phyloP scores from a whole-genome alignment of 1,284 basidiomycete genomes.

The Meira miltonrushii region DNA sequence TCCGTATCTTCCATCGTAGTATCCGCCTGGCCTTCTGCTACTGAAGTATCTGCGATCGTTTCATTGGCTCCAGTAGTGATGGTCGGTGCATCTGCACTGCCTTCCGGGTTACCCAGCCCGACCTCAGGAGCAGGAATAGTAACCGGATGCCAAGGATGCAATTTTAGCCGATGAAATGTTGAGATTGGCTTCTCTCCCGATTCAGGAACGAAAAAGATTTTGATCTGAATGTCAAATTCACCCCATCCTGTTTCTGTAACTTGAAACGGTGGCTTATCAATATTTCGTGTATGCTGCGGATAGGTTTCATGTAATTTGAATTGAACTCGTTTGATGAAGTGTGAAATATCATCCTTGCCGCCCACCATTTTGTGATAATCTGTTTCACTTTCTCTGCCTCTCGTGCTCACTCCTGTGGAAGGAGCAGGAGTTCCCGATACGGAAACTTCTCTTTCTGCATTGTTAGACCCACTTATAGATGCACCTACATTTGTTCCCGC shows the following conservation, averaged over 20 bases:
- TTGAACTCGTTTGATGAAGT: constrained; percentile 71
- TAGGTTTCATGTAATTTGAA: constrained; percentile 99
- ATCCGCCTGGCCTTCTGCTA: background rate
- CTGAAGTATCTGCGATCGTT: constrained; percentile 8
- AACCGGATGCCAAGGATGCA: constrained; percentile 78
- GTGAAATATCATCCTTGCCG: constrained; percentile 49
- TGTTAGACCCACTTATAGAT: no score
- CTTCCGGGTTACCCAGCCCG: constrained; percentile 45
- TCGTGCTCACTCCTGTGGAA: constrained; percentile 27
- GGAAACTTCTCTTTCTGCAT: background rate
- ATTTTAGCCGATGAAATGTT: constrained; percentile 85
- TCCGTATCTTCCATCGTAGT: background rate
- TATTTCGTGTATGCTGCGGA: constrained; percentile 64
- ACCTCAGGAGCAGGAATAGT: constrained; percentile 17
- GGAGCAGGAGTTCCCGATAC: constrained; percentile 3
- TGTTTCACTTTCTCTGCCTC: constrained; percentile 40
- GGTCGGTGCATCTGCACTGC: constrained; percentile 53
- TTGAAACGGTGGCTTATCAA: constrained; percentile 89
- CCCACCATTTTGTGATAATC: constrained; percentile 50
- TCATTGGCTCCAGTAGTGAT: constrained; percentile 64
- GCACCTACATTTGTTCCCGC: background rate
- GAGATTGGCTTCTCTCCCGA: constrained; percentile 83
- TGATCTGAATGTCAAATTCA: constrained; percentile 93
- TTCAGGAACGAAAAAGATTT: constrained; percentile 85
- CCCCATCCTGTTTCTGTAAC: constrained; percentile 98